These are phyloP conservation scores for Avena insularis DNA, from an alignment of 176 grass and related monocot species.

Conservation along the genomic window DNA sequence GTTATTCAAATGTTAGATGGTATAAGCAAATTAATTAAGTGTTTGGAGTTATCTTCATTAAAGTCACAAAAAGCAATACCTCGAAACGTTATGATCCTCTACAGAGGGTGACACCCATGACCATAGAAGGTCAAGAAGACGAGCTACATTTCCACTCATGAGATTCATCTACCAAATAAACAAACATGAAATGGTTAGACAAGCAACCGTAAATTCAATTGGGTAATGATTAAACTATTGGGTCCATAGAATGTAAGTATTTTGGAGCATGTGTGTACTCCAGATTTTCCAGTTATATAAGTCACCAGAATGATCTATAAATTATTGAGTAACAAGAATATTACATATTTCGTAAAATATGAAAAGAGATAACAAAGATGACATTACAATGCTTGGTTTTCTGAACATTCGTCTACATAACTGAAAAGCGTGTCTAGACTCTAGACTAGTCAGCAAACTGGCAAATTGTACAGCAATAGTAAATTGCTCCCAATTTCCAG, in stretches of 20 bases:
- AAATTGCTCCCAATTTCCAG: not conserved
- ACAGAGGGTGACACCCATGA: slow-evolving; percentile 83
- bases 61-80: slow-evolving; percentile 46
- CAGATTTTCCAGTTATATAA: slow-evolving; percentile 25
- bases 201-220: not conserved
- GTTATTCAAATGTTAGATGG: slow-evolving; percentile 24
- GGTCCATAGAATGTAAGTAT: slow-evolving; percentile 3
- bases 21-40: slow-evolving; percentile 30
- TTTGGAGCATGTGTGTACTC: slow-evolving; percentile 11
- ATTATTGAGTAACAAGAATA: not conserved
- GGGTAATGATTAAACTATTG: slow-evolving; percentile 7
- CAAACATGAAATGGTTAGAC: slow-evolving; percentile 33
- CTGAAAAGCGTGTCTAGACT: not conserved
- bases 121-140: slow-evolving; percentile 94
- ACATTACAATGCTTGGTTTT: slow-evolving; percentile 21
- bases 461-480: not conserved
- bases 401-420: not conserved
- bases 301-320: slow-evolving; percentile 7
- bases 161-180: slow-evolving; percentile 78
- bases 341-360: not conserved
- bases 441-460: slow-evolving; percentile 15
- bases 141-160: slow-evolving; percentile 79
- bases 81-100: slow-evolving; percentile 66
- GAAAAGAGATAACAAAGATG: slow-evolving; percentile 6
- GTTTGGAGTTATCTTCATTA: not conserved